Evolutionary conservation across 1,284 basidiomycete species (phyloP).

Genomic region (Cutaneotrichosporon sp.): DNA sequence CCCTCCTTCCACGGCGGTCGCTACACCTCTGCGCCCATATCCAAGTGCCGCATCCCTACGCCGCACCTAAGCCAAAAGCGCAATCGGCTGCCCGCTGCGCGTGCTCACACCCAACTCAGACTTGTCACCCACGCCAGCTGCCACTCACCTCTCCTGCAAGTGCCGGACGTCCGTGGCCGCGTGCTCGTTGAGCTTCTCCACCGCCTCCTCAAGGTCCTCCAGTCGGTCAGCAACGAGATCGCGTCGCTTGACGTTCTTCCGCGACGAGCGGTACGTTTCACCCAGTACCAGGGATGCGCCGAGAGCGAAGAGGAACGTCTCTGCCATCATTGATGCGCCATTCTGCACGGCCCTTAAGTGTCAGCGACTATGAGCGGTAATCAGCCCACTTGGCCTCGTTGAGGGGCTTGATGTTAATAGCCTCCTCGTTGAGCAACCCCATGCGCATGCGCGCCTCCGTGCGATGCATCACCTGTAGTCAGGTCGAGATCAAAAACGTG

Average conservation of each 20-base stretch:
- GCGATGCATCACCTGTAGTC: slow-evolving; percentile 63
- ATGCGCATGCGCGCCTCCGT: slow-evolving; percentile 73
- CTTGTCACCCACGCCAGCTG: background rate
- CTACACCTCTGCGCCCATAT: no score
- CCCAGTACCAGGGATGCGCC: slow-evolving; percentile 73
- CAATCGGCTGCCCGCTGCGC: no score
- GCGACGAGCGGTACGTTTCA: slow-evolving; percentile 72
- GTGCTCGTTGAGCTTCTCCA: slow-evolving; percentile 50
- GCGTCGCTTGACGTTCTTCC: slow-evolving; percentile 69
- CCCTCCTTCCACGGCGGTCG: no score
- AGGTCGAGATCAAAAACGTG: background rate
- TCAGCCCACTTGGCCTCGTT: slow-evolving; percentile 70
- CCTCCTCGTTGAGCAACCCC: slow-evolving; percentile 74
- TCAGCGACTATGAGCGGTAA: background rate
- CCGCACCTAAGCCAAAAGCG: background rate
- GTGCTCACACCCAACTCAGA: background rate
- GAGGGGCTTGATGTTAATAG: slow-evolving; percentile 72
- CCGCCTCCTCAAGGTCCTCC: slow-evolving; percentile 55
- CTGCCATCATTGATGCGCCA: slow-evolving; percentile 79
- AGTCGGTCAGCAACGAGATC: slow-evolving; percentile 72
- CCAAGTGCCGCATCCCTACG: no score
- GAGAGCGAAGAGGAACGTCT: slow-evolving; percentile 80
- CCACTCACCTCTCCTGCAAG: slow-evolving; percentile 37
- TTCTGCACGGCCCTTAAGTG: slow-evolving; percentile 74
- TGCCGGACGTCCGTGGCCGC: slow-evolving; percentile 30